Percentiles rank a stretch among this genome's conserved stretches.
phyloP scores from a whole-genome alignment of 176 grass and related monocot species.

The Oryza meridionalis region DNA sequence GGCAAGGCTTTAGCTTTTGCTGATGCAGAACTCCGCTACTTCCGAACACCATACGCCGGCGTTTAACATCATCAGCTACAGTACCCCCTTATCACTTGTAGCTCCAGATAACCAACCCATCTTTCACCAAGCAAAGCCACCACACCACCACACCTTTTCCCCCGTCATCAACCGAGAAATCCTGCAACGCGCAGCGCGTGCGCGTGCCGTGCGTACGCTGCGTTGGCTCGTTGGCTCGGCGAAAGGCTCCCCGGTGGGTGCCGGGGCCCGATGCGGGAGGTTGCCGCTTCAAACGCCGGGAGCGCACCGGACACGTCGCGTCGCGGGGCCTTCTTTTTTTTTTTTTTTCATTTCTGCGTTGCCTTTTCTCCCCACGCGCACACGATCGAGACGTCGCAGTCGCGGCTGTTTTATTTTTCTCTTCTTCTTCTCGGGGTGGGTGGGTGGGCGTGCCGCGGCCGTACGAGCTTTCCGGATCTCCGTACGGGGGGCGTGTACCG shows the following conservation, averaged over 20 bases:
- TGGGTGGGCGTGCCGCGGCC: conserved; percentile 9
- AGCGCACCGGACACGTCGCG: background rate
- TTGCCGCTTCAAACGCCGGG: background rate
- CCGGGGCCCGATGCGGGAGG: background rate
- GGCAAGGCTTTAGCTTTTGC: too few relatives aligned
- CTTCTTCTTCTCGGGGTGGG: background rate
- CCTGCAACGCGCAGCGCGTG: too few relatives aligned
- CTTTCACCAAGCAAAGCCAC: background rate
- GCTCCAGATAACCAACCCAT: background rate
- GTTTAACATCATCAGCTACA: background rate
- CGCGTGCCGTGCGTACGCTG: too few relatives aligned
- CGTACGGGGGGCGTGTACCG: conserved; percentile 41
- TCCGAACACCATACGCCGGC: background rate
- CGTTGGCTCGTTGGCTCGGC: background rate
- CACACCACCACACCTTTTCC: background rate
- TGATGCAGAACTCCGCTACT: too few relatives aligned
- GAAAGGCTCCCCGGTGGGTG: too few relatives aligned
- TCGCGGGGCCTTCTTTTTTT: background rate
- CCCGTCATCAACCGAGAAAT: background rate
- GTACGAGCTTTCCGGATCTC: conserved; percentile 30
- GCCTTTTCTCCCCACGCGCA: background rate
- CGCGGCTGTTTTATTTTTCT: background rate
- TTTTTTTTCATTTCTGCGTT: background rate
- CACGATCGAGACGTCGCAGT: background rate
- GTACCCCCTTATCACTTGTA: too few relatives aligned